These are phyloP conservation scores for Mycosarcoma mackinlayi DNA, from an alignment of 1,284 basidiomycete species.

Conservation along the genomic window DNA sequence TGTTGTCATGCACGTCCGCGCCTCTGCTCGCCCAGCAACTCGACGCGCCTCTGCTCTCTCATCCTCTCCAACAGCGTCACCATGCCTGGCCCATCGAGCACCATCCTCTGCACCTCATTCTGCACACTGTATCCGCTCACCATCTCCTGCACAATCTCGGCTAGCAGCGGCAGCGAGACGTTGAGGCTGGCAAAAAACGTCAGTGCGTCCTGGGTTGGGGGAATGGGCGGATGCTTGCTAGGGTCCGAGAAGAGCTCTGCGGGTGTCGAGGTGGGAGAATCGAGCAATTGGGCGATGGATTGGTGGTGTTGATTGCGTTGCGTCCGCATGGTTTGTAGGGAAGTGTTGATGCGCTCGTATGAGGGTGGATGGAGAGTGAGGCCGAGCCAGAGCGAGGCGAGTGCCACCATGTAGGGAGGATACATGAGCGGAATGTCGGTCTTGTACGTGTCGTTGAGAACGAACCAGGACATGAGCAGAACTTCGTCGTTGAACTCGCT, in stretches of 20 bases:
- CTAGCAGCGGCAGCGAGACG: slow-evolving; percentile 81
- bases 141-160: slow-evolving; percentile 91
- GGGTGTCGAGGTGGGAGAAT: background rate
- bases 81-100: slow-evolving; percentile 25
- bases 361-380: slow-evolving; percentile 49
- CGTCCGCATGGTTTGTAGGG: slow-evolving; percentile 6
- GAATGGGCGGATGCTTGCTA: slow-evolving; percentile 66
- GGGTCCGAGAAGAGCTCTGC: slow-evolving; percentile 20
- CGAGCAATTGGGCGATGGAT: slow-evolving; percentile 37
- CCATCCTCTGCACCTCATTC: slow-evolving; percentile 7
- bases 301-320: slow-evolving; percentile 62
- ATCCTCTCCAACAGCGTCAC: slow-evolving; percentile 43
- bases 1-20: background rate
- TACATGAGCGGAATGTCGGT: slow-evolving; percentile 89
- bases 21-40: slow-evolving; percentile 5
- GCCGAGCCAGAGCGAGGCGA: slow-evolving; percentile 84
- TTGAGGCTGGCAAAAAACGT: slow-evolving; percentile 86
- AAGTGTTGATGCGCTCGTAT: slow-evolving; percentile 26
- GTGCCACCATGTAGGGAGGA: slow-evolving; percentile 91
- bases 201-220: slow-evolving; percentile 72
- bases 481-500: slow-evolving; percentile 71
- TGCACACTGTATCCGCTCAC: slow-evolving; percentile 82
- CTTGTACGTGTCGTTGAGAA: slow-evolving; percentile 95
- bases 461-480: slow-evolving; percentile 75
- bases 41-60: slow-evolving; percentile 23